Base-by-base conservation (phyloP, 805 yeast species). In the Cyberlindnera nakhonratchasimensis region DNA sequence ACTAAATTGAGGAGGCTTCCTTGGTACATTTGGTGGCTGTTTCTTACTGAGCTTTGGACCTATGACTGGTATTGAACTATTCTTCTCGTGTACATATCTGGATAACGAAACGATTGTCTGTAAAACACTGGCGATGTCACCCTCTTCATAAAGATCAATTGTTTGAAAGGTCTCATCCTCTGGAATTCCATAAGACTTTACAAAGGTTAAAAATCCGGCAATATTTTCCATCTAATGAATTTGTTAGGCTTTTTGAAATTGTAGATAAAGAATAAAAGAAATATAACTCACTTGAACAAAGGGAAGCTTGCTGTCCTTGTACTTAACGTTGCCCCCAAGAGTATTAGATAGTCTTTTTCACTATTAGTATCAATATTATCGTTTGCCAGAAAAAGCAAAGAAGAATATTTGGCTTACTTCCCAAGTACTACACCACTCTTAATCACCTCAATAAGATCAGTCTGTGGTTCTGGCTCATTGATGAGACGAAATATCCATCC, bases 141-240 rank as follows among this genome's bases (percentile, higher is more conserved):
- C 73, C 22, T 65, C 62, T 57, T 87, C 96, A 51, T 67, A 87
- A 43, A 87, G 67, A 59, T 87, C 96, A 6, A 73, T 66, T 0
- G 95, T 87, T 52, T 83, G 89, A 59, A 87, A 87, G 37, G 84
- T 63, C 58, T 87, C 96, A 57, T 85, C 89, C 50, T 84, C 83
- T 6, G 89, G 86, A 3, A 87, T 80, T 2, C 91, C 91, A 39
- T 79, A 67, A 5, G 58, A 40, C 48, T 80, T 75, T 37, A 88
- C 79, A 41, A 81, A 77, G 6, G 70, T 64, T 29, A 87, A 64
- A 55, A 87, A 87, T 49, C 77, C 76, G 37, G 87, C 78, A 25
- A 87, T 86, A 55, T 86, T 86, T 56, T 87, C 96, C 96, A 87
- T 87, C 63, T 81, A 20, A 20, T 20, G n/a, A 20, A 30, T 23